Evolutionary conservation across 345 rosid genomes (phyloP), one percentile per base, ranked within the genome.

Genomic region (Erucastrum elatum): DNA sequence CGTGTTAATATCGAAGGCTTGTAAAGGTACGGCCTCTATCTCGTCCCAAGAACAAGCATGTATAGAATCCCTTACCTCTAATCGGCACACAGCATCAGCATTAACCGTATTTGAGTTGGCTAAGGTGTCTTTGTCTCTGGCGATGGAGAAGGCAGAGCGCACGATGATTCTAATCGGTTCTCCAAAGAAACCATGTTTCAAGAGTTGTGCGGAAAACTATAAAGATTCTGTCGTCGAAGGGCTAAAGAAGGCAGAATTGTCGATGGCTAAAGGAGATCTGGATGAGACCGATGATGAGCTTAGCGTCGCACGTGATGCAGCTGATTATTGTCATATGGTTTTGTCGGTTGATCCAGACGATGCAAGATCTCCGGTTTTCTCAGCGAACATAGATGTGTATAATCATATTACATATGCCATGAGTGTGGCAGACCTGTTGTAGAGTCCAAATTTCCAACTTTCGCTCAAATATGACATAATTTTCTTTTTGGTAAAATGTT

Each of bases 131-230:
- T 17, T 74, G 44, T 39, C 66, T 21, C 0, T 75, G 15, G 72
- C 83, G 4, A 33, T 31, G 11, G 76, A 75, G 15, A 80, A 75
- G 72, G 72, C 79, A n/a, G 33, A 75, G 9, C 4, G 13, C 10
- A 69, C 75, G 4, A 35, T 41, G 71, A 55, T 41, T 30, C 72
- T 80, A 8, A 70, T 75, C 0, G 83, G 76, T 21, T 64, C 71
- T 31, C 83, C 83, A 0, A 80, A 69, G 60, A 80, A 80, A 17
- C 76, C 83, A 25, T 75, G 79, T 70, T 75, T 69, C 56, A 80
- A 80, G 41, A 80, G 83, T 70, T 80, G 83, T 64, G 71, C 66
- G 0, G 83, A 80, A 25, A 80, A 75, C 39, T 75, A 80, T 64
- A 64, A 10, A 1, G 79, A 70, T 61, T 25, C 8, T 67, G 72